A percentile compares a stretch with the other conserved stretches of the same genome.
Evolutionary conservation across 2,329 filamentous ascomycete genomes (phyloP).

Genomic region (Aureobasidium sp.): DNA sequence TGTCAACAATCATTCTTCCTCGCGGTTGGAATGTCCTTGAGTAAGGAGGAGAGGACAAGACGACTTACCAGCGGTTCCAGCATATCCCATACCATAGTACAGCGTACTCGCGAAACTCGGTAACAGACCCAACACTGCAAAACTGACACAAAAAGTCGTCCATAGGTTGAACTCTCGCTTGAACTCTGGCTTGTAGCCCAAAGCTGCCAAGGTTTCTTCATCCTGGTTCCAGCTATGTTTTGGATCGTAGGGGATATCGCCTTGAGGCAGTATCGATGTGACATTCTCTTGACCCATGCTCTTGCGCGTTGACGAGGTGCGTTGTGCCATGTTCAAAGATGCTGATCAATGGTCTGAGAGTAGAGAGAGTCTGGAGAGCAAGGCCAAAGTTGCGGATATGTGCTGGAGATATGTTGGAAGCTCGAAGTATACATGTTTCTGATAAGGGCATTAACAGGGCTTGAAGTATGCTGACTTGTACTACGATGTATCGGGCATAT

Average conservation of each 20-base stretch:
- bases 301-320: slow-evolving; percentile 2
- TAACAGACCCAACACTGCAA: slow-evolving; percentile 75
- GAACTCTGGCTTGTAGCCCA: slow-evolving; percentile 71
- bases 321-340: not conserved
- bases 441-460: not conserved
- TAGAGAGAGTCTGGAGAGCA: too few relatives aligned
- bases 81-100: slow-evolving; percentile 70
- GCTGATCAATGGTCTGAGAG: too few relatives aligned
- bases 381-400: not conserved
- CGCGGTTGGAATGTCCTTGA: too few relatives aligned
- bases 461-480: not conserved
- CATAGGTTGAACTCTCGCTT: slow-evolving; percentile 78
- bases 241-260: slow-evolving; percentile 54
- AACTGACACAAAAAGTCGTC: slow-evolving; percentile 79
- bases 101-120: slow-evolving; percentile 78
- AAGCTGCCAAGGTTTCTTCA: slow-evolving; percentile 66
- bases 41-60: not conserved
- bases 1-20: not conserved
- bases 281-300: slow-evolving; percentile 55
- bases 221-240: slow-evolving; percentile 56
- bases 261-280: slow-evolving; percentile 54
- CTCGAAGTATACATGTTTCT: not conserved
- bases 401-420: not conserved
- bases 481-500: not conserved
- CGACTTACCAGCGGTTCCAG: slow-evolving; percentile 62